These are phyloP conservation scores for Phytophthora fragariaefolia DNA, from an alignment of 352 stramenopile genomes.

Conservation along the genomic window DNA sequence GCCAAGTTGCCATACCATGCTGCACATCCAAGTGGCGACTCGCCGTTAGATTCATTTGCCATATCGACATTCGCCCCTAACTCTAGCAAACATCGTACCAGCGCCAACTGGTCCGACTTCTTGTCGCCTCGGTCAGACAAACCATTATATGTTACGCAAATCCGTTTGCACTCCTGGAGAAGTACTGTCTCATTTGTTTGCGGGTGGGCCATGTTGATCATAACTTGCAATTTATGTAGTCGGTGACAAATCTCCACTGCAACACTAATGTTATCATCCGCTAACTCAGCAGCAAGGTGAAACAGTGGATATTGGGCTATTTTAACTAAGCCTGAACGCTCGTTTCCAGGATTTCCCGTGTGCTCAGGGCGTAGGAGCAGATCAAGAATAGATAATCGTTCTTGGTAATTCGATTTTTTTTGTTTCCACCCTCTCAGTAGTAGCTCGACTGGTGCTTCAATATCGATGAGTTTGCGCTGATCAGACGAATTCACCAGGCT, in stretches of 20 bases:
- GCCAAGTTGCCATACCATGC: constrained; percentile 54
- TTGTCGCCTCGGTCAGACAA: not conserved
- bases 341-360: not conserved
- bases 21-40: constrained; percentile 59
- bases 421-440: constrained; percentile 33
- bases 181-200: constrained; percentile 51
- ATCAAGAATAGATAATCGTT: constrained; percentile 29
- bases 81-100: constrained; percentile 57
- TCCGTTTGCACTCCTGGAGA: constrained; percentile 64
- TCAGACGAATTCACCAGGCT: not conserved
- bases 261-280: constrained; percentile 52
- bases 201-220: constrained; percentile 58
- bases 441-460: constrained; percentile 26
- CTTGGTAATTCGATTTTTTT: constrained; percentile 19
- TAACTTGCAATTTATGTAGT: constrained; percentile 44
- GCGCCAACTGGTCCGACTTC: constrained; percentile 33
- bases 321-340: constrained; percentile 27
- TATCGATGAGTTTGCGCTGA: constrained; percentile 15
- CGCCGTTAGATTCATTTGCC: constrained; percentile 54
- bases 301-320: constrained; percentile 36
- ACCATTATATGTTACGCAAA: constrained; percentile 30
- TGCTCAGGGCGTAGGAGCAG: constrained; percentile 19
- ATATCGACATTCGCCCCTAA: constrained; percentile 61
- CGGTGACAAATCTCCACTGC: constrained; percentile 59
- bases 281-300: constrained; percentile 58